Base-by-base conservation (phyloP, 129 eudicot species). In the Tagetes erecta region DNA sequence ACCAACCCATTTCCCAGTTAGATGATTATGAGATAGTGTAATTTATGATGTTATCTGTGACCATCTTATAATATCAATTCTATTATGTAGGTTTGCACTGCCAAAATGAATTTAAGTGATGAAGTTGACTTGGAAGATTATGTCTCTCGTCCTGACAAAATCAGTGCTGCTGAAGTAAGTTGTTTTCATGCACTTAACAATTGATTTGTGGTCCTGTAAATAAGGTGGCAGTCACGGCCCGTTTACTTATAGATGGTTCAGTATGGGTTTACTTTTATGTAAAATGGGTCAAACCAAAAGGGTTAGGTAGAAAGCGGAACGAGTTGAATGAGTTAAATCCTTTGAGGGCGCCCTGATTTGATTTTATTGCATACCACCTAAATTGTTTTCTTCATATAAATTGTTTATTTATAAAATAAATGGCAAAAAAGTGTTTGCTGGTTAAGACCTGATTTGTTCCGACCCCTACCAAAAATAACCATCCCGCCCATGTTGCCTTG, bases 151-250 rank as follows among this genome's bases (percentile, higher is more conserved):
- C 97, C 96, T 1, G 97, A 87, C 81, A 89, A 92, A 75, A 92
- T 87, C 13, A 87, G 98, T 87, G 98, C 98, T 62, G 98, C 98
- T 70, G 96, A 92, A 92, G 98, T 92, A 71, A 74, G 85, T 82
- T 41, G 42, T 58, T 78, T 38, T 42, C 14, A 41, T 40, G 58
- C 80, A 37, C 40, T 59, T 50, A 73, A 13, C 52, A 7, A 5
- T 66, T 41, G 6, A 27, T 75, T 34, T 59, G 10, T 6, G 63
- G 36, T 56, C 63, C 36, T 56, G 63, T 56, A 31, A 55, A 20
- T 30, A 27, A 27, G 38, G 37, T 27, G 63, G 37, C 4, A 55
- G 11, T 56, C 10, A 56, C 4, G 13, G 30, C 63, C 11, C 63
- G 30, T 56, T 52, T 13, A 52, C 58, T 52, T 52, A 4, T 52